phyloP scores from a whole-genome alignment of 768 basidiomycete genomes.

The Mrakia gelida region DNA sequence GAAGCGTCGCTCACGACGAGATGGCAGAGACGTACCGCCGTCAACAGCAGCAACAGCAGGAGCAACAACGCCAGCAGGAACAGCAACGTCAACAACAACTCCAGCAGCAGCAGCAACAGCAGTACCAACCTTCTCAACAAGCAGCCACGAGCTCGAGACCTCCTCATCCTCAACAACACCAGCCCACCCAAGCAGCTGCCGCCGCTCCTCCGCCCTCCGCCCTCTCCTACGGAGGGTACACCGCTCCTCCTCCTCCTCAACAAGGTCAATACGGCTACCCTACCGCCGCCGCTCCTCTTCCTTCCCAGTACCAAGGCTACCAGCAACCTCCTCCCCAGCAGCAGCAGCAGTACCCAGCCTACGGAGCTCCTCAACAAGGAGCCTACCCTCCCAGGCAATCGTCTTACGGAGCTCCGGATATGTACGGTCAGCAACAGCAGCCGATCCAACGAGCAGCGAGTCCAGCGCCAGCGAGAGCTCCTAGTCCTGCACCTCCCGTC shows the following conservation, averaged over 20 bases:
- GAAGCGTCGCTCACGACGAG: slow-evolving; percentile 72
- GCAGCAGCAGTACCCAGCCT: slow-evolving; percentile 21
- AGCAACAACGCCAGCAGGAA: slow-evolving; percentile 1
- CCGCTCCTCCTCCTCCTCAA: slow-evolving; percentile 13
- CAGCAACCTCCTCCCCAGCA: slow-evolving; percentile 16
- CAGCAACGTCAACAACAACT: slow-evolving; percentile 31
- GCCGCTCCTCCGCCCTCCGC: slow-evolving; percentile 3
- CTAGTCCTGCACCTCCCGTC: slow-evolving; percentile 36
- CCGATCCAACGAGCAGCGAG: slow-evolving; percentile 17
- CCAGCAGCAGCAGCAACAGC: slow-evolving; percentile 19
- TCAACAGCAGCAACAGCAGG: slow-evolving; percentile 26
- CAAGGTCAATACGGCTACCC: not conserved
- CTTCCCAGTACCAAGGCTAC: slow-evolving; percentile 6
- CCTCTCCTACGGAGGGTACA: slow-evolving; percentile 16
- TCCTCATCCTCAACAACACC: slow-evolving; percentile 31
- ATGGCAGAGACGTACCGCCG: slow-evolving; percentile 56
- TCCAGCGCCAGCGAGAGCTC: slow-evolving; percentile 28
- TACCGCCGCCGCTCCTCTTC: not conserved
- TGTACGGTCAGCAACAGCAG: slow-evolving; percentile 22
- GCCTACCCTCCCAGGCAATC: slow-evolving; percentile 32
- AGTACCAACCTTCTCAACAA: not conserved
- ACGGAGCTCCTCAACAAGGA: slow-evolving; percentile 24
- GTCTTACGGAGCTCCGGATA: slow-evolving; percentile 1
- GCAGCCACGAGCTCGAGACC: slow-evolving; percentile 14
- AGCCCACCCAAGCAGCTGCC: not conserved